Evolutionary conservation across 2,329 filamentous ascomycete species (phyloP).

Genomic region (Dissoconium aciculare): DNA sequence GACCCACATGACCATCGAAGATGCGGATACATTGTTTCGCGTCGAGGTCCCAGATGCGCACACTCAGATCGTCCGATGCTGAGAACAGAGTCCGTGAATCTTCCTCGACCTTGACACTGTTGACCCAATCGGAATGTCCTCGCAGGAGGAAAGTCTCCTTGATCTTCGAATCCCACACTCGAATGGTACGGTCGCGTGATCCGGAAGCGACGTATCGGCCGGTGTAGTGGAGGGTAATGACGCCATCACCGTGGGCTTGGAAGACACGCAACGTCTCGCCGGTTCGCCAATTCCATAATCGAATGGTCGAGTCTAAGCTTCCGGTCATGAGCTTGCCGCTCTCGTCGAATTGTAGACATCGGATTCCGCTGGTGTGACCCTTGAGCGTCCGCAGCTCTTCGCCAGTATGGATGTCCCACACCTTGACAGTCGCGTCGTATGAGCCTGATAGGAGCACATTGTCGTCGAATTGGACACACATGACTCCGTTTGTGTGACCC

Average conservation of each 20-base stretch:
- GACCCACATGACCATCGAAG: slow-evolving; percentile 83
- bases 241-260: slow-evolving; percentile 61
- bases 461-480: slow-evolving; percentile 68
- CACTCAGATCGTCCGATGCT: slow-evolving; percentile 81
- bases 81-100: slow-evolving; percentile 64
- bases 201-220: slow-evolving; percentile 73
- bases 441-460: slow-evolving; percentile 85
- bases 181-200: slow-evolving; percentile 76
- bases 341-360: slow-evolving; percentile 85
- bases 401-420: slow-evolving; percentile 87
- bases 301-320: slow-evolving; percentile 72
- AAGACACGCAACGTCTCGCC: slow-evolving; percentile 75
- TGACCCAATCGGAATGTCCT: slow-evolving; percentile 90
- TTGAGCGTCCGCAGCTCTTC: slow-evolving; percentile 69
- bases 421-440: slow-evolving; percentile 87
- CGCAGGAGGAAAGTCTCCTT: slow-evolving; percentile 65
- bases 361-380: slow-evolving; percentile 71
- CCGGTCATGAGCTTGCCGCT: slow-evolving; percentile 71
- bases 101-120: slow-evolving; percentile 78
- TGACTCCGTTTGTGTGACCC: slow-evolving; percentile 78
- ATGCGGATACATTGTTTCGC: slow-evolving; percentile 59
- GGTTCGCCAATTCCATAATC: slow-evolving; percentile 93
- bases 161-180: slow-evolving; percentile 81
- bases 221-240: slow-evolving; percentile 79
- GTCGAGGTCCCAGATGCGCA: slow-evolving; percentile 88